Evolutionary conservation across 352 stramenopile genomes (phyloP), one percentile per base, ranked within the genome.

Genomic region (Globisporangium spiculum): DNA sequence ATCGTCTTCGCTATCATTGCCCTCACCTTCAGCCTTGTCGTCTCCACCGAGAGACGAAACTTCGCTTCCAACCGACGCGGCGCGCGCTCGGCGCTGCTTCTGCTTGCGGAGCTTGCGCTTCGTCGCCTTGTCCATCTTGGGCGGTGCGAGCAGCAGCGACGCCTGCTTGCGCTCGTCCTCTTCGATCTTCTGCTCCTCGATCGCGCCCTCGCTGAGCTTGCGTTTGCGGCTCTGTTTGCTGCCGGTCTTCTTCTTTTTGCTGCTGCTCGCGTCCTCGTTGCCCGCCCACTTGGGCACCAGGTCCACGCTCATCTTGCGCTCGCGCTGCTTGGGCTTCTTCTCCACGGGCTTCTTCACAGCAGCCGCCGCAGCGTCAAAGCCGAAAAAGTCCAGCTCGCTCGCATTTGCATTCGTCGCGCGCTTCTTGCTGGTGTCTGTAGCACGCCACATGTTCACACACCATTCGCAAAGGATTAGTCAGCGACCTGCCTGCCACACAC

Each of bases 311-410:
- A 91, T 81, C 71, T 82, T 88, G 65, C 84, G 82, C 55, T 72
- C 70, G 36, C 81, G 81, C 65, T 69, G 44, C 38, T 69, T 69
- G 12, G 56, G 4, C 56, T 81, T 76, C 26, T 81, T 71, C 50
- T 67, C 54, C 30, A 63, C 55, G 5, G 67, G 50, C 7, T 75
- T 76, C 59, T 78, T 64, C 52, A 74, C 79, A 22, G 61, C 60
- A 24, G 26, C 54, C 9, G 54, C 24, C 16, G 53, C 27, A 22
- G 63, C 75, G 68, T 94, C 74, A 69, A 90, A 94, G 64, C 86
- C 86, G 67, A 94, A 94, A 69, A 94, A 94, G 66, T 94, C 86
- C 52, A 94, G 67, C 55, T 89, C 84, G 41, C 86, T 83, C 16
- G 70, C 70, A 18, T 77, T 68, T 14, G 67, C 66, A 0, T 61